Base-by-base conservation (phyloP, 257 asterid species). In the Salvia splendens region DNA sequence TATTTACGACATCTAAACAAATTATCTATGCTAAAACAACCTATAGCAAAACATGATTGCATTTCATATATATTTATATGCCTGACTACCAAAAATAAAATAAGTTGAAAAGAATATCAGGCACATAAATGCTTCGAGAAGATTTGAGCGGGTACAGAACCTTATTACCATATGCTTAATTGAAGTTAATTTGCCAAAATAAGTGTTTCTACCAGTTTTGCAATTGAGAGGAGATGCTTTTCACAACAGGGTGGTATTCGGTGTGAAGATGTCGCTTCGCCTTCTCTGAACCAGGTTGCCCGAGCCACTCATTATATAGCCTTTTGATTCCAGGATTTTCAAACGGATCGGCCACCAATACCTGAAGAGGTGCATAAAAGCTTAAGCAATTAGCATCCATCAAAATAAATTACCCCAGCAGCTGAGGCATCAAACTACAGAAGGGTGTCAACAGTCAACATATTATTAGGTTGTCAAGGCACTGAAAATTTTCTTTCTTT, bases 211-310 rank as follows among this genome's bases (percentile, higher is more conserved):
- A 93, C 99, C 99, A 93, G 74, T 91, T 84, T 69, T 84, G 92
- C 83, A 90, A 64, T 89, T 93, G 91, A 24, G 99, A 90, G 73
- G 97, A 68, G 58, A 88, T 82, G 78, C 95, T 93, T 78, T 86
- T 94, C 54, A 82, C 83, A 30, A 89, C 48, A 0, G 95, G 95
- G 67, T 91, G 99, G 78, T 94, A 91, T 49, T 78, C 82, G 6
- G 99, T 94, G 76, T 87, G 90, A 68, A 94, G 64, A 79, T 84
- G 73, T 71, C 69, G 78, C 82, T 86, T 91, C 33, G 99, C 91
- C 71, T 79, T 83, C 80, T 88, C 94, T 1, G 98, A 94, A 67
- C 96, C 96, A 38, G 98, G 92, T 47, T 87, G 79, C 61, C 86
- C 95, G 6, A 94, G 95, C 98, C 96, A 91, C 76, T 88, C 95